phyloP scores from a whole-genome alignment of 495 filamentous ascomycete genomes.

The Aspergillus conjunctus region DNA sequence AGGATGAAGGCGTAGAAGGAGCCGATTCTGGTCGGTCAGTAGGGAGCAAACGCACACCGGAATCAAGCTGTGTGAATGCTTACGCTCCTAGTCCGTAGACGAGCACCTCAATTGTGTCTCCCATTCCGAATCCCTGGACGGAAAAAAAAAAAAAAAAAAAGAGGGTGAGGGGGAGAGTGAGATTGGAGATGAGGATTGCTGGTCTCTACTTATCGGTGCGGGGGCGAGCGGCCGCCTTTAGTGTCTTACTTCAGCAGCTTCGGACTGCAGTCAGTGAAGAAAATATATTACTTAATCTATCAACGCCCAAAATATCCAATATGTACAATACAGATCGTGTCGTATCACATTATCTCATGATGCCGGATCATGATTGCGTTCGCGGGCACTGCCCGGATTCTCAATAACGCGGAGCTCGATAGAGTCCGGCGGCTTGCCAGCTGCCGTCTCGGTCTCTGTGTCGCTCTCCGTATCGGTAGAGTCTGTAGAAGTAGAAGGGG shows the following conservation, averaged over 20 bases:
- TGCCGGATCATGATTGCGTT: not conserved
- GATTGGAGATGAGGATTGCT: not conserved
- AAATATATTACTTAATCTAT: not conserved
- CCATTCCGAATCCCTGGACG: constrained; percentile 23
- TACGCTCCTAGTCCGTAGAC: constrained; percentile 44
- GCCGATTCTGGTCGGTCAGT: constrained; percentile 36
- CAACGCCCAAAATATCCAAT: not conserved
- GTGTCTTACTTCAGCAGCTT: too few relatives aligned
- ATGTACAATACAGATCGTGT: constrained; percentile 3
- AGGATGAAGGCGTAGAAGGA: constrained; percentile 54
- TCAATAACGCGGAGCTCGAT: constrained; percentile 19
- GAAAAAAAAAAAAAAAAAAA: not conserved
- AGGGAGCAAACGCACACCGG: not conserved
- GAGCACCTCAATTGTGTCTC: constrained; percentile 38
- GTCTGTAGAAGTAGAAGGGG: not conserved
- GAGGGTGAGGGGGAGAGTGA: not conserved
- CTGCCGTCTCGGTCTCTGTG: not conserved
- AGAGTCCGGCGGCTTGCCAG: constrained; percentile 5
- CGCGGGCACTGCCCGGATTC: constrained; percentile 8
- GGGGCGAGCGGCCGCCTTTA: too few relatives aligned
- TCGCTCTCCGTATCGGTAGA: not conserved
- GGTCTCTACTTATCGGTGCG: too few relatives aligned
- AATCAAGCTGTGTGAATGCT: constrained; percentile 14
- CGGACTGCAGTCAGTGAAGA: too few relatives aligned
- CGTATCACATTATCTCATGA: not conserved